These are phyloP conservation scores for Pirum gemmata DNA, from an alignment of 78 protist species.

Conservation along the genomic window DNA sequence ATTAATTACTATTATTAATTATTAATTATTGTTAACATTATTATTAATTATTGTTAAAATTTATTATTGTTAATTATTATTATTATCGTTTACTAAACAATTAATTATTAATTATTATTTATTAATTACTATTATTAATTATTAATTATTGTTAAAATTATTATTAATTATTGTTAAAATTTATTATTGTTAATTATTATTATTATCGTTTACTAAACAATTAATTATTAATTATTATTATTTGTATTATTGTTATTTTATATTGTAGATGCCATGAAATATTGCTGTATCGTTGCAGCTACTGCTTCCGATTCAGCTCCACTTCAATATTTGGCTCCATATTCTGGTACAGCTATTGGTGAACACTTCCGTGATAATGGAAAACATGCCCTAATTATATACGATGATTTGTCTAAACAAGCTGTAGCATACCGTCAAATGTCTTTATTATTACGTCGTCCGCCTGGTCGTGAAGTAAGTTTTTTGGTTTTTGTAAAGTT, in stretches of 20 bases:
- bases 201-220: slow-evolving; percentile 18
- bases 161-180: slow-evolving; percentile 4
- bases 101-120: background rate
- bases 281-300: slow-evolving; percentile 66
- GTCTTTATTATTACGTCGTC: slow-evolving; percentile 74
- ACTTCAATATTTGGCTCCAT: slow-evolving; percentile 74
- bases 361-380: slow-evolving; percentile 69
- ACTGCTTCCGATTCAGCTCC: slow-evolving; percentile 77
- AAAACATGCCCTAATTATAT: slow-evolving; percentile 65
- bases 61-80: background rate
- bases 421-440: slow-evolving; percentile 81
- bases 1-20: slow-evolving; percentile 49
- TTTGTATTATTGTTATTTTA: too few relatives aligned
- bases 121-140: too few relatives aligned
- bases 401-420: slow-evolving; percentile 75
- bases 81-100: background rate
- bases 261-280: slow-evolving; percentile 55
- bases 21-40: background rate
- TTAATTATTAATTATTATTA: too few relatives aligned
- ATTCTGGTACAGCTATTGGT: slow-evolving; percentile 65
- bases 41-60: too few relatives aligned
- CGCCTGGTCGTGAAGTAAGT: slow-evolving; percentile 51
- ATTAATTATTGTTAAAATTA: background rate
- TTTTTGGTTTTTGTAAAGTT: too few relatives aligned
- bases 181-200: background rate